Base-by-base conservation (phyloP, 495 filamentous ascomycete genomes). In the Rhizodiscina lignyota region DNA sequence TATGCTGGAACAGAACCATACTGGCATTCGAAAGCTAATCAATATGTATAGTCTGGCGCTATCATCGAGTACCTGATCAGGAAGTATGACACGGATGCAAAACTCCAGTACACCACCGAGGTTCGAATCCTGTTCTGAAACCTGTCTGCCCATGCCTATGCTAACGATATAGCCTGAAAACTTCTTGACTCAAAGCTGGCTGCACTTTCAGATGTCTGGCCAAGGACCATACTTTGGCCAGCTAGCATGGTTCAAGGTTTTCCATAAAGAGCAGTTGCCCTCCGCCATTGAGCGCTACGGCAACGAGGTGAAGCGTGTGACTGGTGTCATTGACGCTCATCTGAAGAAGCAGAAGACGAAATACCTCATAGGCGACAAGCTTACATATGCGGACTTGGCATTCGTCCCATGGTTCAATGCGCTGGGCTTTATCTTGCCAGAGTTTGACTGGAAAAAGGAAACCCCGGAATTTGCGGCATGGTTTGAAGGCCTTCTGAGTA, bases 311-410 rank as follows among this genome's bases (percentile, higher is more conserved):
- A 41, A 53, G 18, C 63, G 68, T n/a, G 45, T 70, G 1, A 39
- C 58, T 17, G 47, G 55, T 11, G 61, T 71, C 18, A 42, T 73
- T 4, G 56, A 70, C 4, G 35, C 34, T 4, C 43, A 40, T 2
- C 50, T 72, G 1, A 42, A 40, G 18, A 54, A 50, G 31, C 15
- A 43, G 12, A n/a, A n/a, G n/a, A 18, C 16, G 6, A 16, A 11
- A 8, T 74, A 51, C 37, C 59, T 73, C 0, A 63, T 72, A 1
- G 66, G 68, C 11, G 56, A 65, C 35, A 72, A 68, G 38, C 51
- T 44, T 36, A 60, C 56, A 5, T 66, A 59, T 39, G 61, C 54
- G 16, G 68, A 71, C 39, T 34, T 68, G 23, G 41, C 52, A 11
- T 72, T 68, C 36, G 41, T 68, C 10, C 44, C 59, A 0, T 71